A percentile compares a stretch with the other conserved stretches of the same genome.
Evolutionary conservation across 352 stramenopile genomes (phyloP).

Genomic region (Hyphochytrium catenoides): DNA sequence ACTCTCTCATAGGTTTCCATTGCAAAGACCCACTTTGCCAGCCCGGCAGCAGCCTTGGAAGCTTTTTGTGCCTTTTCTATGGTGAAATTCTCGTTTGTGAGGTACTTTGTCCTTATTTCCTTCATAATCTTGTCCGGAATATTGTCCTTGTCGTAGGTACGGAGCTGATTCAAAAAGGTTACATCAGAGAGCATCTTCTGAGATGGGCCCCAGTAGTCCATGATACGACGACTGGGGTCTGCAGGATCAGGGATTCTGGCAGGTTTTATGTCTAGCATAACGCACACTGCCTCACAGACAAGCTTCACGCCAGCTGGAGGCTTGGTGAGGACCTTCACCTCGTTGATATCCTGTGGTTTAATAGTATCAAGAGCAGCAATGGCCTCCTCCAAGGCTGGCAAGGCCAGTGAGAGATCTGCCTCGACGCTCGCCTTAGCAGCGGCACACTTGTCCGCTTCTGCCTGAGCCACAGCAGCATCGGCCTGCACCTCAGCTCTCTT

Average conservation of each 20-base stretch:
- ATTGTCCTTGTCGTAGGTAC: conserved; percentile 72
- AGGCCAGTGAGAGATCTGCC: conserved; percentile 70
- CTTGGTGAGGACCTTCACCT: conserved; percentile 78
- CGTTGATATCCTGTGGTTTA: conserved; percentile 72
- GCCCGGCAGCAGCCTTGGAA: conserved; percentile 65
- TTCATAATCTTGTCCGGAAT: conserved; percentile 63
- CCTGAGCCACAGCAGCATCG: conserved; percentile 39
- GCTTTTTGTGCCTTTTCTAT: conserved; percentile 72
- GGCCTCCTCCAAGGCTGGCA: conserved; percentile 74
- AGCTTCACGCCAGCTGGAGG: conserved; percentile 72
- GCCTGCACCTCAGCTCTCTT: conserved; percentile 46
- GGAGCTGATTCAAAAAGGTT: conserved; percentile 69
- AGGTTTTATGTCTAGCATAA: conserved; percentile 80
- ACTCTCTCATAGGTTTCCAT: conserved; percentile 81
- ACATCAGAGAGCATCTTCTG: conserved; percentile 77
- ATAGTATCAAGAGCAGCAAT: conserved; percentile 74
- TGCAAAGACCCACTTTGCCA: conserved; percentile 79
- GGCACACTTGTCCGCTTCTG: conserved; percentile 66
- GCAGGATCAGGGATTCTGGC: conserved; percentile 64
- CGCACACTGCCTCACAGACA: conserved; percentile 76
- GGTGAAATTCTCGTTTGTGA: conserved; percentile 71
- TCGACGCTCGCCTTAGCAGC: conserved; percentile 57
- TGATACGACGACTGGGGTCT: conserved; percentile 73
- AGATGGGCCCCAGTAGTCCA: conserved; percentile 81
- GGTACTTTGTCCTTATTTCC: conserved; percentile 38